Base-by-base conservation (phyloP, 2,329 filamentous ascomycete species). In the Pleomassaria siparia region DNA sequence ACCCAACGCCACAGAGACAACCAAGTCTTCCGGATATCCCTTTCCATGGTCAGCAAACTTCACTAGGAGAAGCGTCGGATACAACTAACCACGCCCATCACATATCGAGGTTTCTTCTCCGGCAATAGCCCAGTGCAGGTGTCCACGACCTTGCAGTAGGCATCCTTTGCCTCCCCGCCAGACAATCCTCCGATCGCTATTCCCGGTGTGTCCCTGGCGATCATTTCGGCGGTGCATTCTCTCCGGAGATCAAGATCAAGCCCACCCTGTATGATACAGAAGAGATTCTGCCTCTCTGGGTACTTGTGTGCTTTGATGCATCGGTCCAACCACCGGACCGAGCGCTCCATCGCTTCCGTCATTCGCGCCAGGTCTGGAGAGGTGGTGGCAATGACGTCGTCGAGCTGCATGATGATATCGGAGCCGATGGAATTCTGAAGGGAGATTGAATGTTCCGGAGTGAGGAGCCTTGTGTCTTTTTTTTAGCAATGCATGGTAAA, bases 321-420 rank as follows among this genome's bases (percentile, higher is more conserved):
- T 44, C 94, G 84, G 73, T 99, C 95, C 5, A 99, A 80, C 95
- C 95, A 99, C 30, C 95, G 84, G 7, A 99, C 84, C 45, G 90
- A 96, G 46, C 94, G 86, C 64, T 94, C 82, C 91, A 96, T 97
- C 41, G 94, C 94, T 72, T 96, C 90, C 52, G 86, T 83, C 83
- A 99, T 97, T 44, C 95, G 86, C 16, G 78, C 85, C 46, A 83
- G 78, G 71, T 99, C 94, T 0, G 92, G 92, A 0, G 91, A 96
- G 0, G 94, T 99, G 0, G 94, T 97, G 24, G 91, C 92, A 43
- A 99, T 87, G 12, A 99, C 95, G 71, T 99, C 95, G 76, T 99
- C 94, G 3, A 99, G 84, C 73, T 99, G 95, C 95, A 99, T 99
- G 58, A 97, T 96, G 60, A 99, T 97, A 73, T 99, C 94, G 54